Evolutionary conservation across 2,329 filamentous ascomycete genomes (phyloP).

Genomic region (Fusarium albidum): DNA sequence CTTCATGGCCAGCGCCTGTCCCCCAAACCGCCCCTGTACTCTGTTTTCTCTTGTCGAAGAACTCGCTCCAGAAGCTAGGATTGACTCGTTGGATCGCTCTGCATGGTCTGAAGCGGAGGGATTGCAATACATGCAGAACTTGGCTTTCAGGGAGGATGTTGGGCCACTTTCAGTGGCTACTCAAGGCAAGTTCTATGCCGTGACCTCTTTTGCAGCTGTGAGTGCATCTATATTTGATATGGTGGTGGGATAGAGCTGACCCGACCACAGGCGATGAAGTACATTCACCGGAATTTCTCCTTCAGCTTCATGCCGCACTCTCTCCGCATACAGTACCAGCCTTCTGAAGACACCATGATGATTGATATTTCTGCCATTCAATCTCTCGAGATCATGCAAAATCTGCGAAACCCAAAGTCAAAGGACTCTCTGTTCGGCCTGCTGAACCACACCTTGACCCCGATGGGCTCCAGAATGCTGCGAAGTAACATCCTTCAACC

Average conservation of each 20-base stretch:
- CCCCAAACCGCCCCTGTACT: slow-evolving; percentile 73
- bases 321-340: slow-evolving; percentile 84
- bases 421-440: slow-evolving; percentile 85
- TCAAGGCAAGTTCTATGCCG: slow-evolving; percentile 84
- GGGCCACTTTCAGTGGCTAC: slow-evolving; percentile 82
- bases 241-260: not conserved
- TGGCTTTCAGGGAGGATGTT: slow-evolving; percentile 83
- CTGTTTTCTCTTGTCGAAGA: slow-evolving; percentile 78
- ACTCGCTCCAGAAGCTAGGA: slow-evolving; percentile 43
- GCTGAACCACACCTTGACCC: slow-evolving; percentile 83
- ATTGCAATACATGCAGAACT: slow-evolving; percentile 76
- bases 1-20: slow-evolving; percentile 74
- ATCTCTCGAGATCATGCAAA: slow-evolving; percentile 90
- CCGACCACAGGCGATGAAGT: slow-evolving; percentile 74
- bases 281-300: slow-evolving; percentile 74
- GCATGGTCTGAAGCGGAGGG: slow-evolving; percentile 86
- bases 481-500: slow-evolving; percentile 90
- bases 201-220: slow-evolving; percentile 87
- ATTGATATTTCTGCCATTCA: slow-evolving; percentile 89
- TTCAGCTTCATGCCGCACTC: slow-evolving; percentile 80
- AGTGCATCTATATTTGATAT: slow-evolving; percentile 39
- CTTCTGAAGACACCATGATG: slow-evolving; percentile 93
- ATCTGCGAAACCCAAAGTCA: slow-evolving; percentile 78
- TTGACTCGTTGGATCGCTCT: slow-evolving; percentile 70
- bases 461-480: slow-evolving; percentile 87